These are phyloP conservation scores for Lactifluus pinguis DNA, from an alignment of 768 basidiomycete species.

Conservation along the genomic window DNA sequence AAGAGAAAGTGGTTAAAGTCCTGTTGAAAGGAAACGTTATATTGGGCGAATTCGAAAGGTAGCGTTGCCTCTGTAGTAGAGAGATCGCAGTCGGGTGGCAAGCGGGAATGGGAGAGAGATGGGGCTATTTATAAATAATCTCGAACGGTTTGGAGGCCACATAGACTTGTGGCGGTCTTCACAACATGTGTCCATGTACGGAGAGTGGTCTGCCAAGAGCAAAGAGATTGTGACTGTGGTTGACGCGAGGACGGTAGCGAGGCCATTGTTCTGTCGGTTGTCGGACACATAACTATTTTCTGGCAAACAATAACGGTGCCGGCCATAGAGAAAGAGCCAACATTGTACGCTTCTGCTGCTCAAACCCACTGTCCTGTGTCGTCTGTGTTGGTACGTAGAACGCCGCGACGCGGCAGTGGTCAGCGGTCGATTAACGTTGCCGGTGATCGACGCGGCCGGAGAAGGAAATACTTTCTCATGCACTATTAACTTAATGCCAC, in stretches of 20 bases:
- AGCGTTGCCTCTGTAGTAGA: background rate
- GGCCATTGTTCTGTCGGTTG: background rate
- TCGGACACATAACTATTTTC: no score
- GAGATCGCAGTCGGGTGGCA: background rate
- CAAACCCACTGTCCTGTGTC: no score
- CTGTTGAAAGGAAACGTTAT: background rate
- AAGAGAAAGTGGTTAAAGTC: background rate
- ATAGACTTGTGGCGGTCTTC: background rate
- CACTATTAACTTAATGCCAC: no score
- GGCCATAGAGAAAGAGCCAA: no score
- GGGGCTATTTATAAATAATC: background rate
- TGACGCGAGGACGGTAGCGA: background rate
- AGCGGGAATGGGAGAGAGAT: background rate
- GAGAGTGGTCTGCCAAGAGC: background rate
- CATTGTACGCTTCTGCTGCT: no score
- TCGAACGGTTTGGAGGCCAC: background rate
- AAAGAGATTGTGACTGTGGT: background rate
- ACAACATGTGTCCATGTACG: background rate
- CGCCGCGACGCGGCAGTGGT: no score
- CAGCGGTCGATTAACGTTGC: no score
- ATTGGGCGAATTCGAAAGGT: background rate
- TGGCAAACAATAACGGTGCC: no score
- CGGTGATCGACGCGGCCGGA: no score
- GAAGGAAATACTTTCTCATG: no score
- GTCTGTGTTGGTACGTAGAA: no score